These are phyloP conservation scores for Metarhizium album DNA, from an alignment of 2,329 filamentous ascomycete genomes.

Conservation along the genomic window DNA sequence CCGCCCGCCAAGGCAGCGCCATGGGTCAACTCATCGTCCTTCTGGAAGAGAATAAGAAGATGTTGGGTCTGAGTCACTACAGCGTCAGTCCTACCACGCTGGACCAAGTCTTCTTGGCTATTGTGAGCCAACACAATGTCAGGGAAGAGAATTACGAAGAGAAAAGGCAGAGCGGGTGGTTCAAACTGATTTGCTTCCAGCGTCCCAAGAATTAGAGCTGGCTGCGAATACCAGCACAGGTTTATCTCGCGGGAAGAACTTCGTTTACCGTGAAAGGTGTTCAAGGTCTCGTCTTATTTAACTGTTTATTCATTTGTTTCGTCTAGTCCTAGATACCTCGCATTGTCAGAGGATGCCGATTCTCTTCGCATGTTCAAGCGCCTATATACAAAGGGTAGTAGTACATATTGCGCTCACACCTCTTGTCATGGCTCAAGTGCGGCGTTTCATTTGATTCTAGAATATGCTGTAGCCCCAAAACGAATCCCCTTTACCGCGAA, in stretches of 20 bases:
- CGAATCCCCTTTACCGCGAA: too few species aligned
- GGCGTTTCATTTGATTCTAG: too few species aligned
- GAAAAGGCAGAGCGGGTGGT: conserved; percentile 15
- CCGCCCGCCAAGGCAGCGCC: conserved; percentile 31
- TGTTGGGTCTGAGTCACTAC: conserved; percentile 71
- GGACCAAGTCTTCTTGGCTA: conserved; percentile 81
- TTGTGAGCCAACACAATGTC: conserved; percentile 71
- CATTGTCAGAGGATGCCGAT: background rate
- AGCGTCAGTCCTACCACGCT: conserved; percentile 78
- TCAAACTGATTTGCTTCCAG: background rate
- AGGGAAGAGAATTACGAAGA: conserved; percentile 56
- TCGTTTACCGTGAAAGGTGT: background rate
- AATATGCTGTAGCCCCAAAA: too few species aligned
- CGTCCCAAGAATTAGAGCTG: background rate
- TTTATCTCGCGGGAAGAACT: background rate
- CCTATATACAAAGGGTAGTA: too few species aligned
- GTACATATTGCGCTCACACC: too few species aligned
- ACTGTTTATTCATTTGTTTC: background rate
- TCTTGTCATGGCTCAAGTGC: too few species aligned
- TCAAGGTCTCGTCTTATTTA: background rate
- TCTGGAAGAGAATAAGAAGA: conserved; percentile 59
- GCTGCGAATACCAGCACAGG: background rate
- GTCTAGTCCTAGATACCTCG: background rate
- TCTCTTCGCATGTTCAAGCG: background rate
- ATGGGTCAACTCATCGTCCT: conserved; percentile 61